Base-by-base conservation (phyloP, 225 moss, liverwort and hornwort species). In the Rhytidiadelphus loreus region DNA sequence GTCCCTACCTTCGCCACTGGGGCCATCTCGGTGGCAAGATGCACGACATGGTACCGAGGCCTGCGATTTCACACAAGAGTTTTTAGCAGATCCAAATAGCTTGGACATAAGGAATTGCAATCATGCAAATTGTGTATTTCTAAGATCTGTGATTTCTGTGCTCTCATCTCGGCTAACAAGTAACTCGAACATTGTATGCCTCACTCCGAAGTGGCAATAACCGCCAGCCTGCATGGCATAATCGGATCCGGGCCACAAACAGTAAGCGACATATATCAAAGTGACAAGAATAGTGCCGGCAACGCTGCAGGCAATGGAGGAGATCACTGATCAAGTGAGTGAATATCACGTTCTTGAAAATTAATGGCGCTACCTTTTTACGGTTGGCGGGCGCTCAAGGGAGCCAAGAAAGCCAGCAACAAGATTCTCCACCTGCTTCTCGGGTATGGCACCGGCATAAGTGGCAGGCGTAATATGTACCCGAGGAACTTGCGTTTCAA, bases 1-100 rank as follows among this genome's bases (percentile, higher is more conserved):
- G 32, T 13, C 53, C 86, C 61, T 92, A 97, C 98, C 97, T 98
- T 98, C 55, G 96, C 96, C 81, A 98, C 95, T 13, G 98, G 98
- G 23, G 98, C 98, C 96, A 98, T 94, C 90, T 98, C 97, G 68
- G 88, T 95, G 72, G 96, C 95, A 88, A 98, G 93, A 77, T 98
- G 97, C 82, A 97, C 95, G 70, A 96, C 88, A 86, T 98, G 93
- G 81, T 91, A 93, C 19, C 88, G 80, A 72, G 95, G 95, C 89
- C 97, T 98, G 95, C 89, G 84, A 39, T 84, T 41, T 58, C 59
- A 80, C 43, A 75, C 53, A 32, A 57, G 33, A 73, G 32, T 19
- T 52, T 90, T 62, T 75, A 90, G 86, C 35, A 84, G 72, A 86
- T 52, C 48, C 86, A 70, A 43, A 52, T 37, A n/a, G 65, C 33